These are phyloP conservation scores for Coelastrella sp. DNA, from an alignment of 139 green algal species.

Conservation along the genomic window DNA sequence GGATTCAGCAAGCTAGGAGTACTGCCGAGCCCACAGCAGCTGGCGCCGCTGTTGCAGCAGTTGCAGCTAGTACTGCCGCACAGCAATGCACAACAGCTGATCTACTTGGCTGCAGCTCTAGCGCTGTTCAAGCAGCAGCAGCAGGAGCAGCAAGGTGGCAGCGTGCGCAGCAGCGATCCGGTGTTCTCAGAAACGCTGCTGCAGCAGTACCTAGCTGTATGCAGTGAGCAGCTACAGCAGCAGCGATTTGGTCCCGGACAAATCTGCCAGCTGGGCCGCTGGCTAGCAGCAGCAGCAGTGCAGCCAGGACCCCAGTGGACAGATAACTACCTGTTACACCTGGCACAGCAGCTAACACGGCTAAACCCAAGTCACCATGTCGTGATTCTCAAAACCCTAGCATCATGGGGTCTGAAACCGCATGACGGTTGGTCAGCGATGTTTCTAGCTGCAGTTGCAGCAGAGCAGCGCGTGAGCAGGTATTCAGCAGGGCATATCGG, in stretches of 20 bases:
- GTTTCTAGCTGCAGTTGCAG: constrained; percentile 37
- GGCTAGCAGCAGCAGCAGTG: constrained; percentile 24
- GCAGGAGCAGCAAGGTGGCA: neutral
- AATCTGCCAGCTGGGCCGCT: constrained; percentile 41
- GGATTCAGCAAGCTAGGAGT: neutral
- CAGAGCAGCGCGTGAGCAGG: neutral
- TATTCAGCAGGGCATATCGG: constrained; percentile 27
- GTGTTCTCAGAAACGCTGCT: constrained; percentile 3
- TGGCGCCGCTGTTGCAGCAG: constrained; percentile 44
- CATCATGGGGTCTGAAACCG: neutral
- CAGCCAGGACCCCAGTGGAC: constrained; percentile 26
- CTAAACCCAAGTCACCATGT: constrained; percentile 31
- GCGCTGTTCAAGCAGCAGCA: constrained; percentile 38
- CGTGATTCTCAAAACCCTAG: constrained; percentile 12
- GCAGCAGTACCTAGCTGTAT: neutral
- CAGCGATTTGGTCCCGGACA: constrained; percentile 38
- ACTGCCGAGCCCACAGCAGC: neutral
- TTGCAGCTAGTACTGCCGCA: neutral
- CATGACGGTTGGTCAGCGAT: constrained; percentile 31
- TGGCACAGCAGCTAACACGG: constrained; percentile 22
- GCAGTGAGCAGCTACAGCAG: constrained; percentile 25
- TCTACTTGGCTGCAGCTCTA: constrained; percentile 45
- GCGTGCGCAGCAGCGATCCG: constrained; percentile 7
- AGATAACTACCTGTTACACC: constrained; percentile 28
- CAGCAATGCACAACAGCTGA: constrained; percentile 18